Evolutionary conservation across 1,284 basidiomycete genomes (phyloP), one percentile per base, ranked within the genome.

Genomic region (Coniferiporia weirii): DNA sequence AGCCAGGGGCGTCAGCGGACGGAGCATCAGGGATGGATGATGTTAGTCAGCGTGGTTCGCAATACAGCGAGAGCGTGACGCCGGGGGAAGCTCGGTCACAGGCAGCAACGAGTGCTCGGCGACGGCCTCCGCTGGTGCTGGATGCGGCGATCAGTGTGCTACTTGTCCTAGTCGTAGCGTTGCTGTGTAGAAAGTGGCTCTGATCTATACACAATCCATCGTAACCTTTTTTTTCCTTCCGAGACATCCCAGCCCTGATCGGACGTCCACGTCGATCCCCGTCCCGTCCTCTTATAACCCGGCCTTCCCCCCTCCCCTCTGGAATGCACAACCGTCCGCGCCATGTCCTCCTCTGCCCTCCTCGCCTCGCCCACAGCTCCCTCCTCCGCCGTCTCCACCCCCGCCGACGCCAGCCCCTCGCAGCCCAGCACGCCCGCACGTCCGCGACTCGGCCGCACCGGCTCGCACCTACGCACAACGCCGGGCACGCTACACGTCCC

Each of bases 401-500:
- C 47, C 17, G 13, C 19, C 47, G 19, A 19, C 47, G 27, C 13
- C 47, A 48, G 47, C 47, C 2, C 10, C 40, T 43, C 10, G 3
- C 40, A 43, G 40, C 7, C 40, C 40, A 43, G 40, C 40, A n/a
- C 40, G 7, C 40, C n/a, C 40, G 2, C 40, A 9, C 52, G 43
- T 34, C 54, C 60, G 15, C 46, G 20, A 10, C 46, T 53, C 15
- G 34, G 22, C 4, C 48, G 54, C 27, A 32, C 54, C 17, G 45
- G 52, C 13, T 40, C 50, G 49, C 49, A 17, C 50, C 36, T 50
- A 32, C 50, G 17, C 35, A 12, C 40, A 17, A 48, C 54, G 4
- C 47, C 46, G 13, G 46, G 27, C 27, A 27, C 60, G 12, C 61
- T 65, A 17, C 54, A 59, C n/a, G 52, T 62, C 44, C 84, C 83